These are phyloP conservation scores for Malassezia restricta DNA, from an alignment of 1,284 basidiomycete species.

Conservation along the genomic window DNA sequence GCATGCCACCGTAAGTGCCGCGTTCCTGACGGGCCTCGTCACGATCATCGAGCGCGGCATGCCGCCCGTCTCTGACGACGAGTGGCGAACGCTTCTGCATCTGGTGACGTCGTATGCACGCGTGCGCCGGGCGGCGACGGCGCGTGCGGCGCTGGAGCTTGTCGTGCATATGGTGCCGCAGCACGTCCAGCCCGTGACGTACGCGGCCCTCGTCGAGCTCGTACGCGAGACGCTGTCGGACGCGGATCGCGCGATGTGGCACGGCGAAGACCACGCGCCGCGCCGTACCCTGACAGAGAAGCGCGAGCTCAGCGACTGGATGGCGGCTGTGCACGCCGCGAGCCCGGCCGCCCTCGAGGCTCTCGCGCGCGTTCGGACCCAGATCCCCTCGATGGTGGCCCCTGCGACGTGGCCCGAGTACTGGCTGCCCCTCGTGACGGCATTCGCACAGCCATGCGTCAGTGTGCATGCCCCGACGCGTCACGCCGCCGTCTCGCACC, in stretches of 20 bases:
- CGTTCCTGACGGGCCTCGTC: conserved; percentile 71
- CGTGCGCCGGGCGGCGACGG: conserved; percentile 73
- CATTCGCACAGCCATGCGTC: conserved; percentile 70
- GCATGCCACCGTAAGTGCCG: conserved; percentile 75
- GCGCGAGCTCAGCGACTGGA: conserved; percentile 39
- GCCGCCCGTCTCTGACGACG: conserved; percentile 63
- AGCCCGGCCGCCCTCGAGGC: conserved; percentile 72
- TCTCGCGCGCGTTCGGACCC: conserved; percentile 48
- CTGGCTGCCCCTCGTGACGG: conserved; percentile 65
- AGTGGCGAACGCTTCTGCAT: conserved; percentile 86
- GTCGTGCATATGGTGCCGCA: conserved; percentile 45
- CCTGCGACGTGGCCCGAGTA: conserved; percentile 57
- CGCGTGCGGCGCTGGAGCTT: conserved; percentile 63
- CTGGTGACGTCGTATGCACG: conserved; percentile 64
- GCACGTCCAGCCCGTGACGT: conserved; percentile 59
- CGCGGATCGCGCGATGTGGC: conserved; percentile 29
- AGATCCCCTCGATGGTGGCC: conserved; percentile 28
- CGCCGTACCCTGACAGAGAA: conserved; percentile 39
- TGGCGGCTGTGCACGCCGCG: conserved; percentile 51
- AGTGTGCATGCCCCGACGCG: conserved; percentile 75
- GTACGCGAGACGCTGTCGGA: conserved; percentile 67
- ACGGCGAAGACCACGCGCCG: conserved; percentile 12
- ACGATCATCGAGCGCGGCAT: conserved; percentile 52
- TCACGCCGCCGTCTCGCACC: conserved; percentile 65
- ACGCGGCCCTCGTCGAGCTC: conserved; percentile 63